Base-by-base conservation (phyloP, 2,329 filamentous ascomycete species). In the Ampelomyces quisqualis region DNA sequence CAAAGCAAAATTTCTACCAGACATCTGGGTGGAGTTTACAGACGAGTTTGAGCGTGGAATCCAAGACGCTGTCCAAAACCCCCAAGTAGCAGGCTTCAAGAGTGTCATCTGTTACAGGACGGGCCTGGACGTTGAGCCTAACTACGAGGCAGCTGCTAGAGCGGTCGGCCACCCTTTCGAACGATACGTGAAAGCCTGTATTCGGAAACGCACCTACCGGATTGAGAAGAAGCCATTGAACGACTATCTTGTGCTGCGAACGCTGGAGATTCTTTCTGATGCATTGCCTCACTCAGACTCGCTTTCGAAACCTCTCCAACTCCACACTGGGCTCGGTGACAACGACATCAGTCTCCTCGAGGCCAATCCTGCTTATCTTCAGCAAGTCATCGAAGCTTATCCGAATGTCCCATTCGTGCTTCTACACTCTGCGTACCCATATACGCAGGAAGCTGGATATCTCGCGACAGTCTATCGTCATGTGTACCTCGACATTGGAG, bases 301-400 rank as follows among this genome's bases (percentile, higher is more conserved):
- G 3, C 44, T 65, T 2, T 79, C 78, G 41, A 93, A 91, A 61
- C 86, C 88, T 0, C 72, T 94, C 9, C 88, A 94, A 58, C 86
- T 95, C 50, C 88, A 94, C 57, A 93, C 87, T 0, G 88, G 88
- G 0, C 74, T 93, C 0, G 88, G 88, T 1, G 88, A 93, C 58
- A 86, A 84, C 51, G 88, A 93, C 55, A 85, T 93, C 35, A 78
- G 75, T 4, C 71, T 94, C 18, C 71, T 80, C 2, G 78, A 77
- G 35, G 79, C 87, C 0, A 91, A 88, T 28, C 88, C 89, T 1
- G 80, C 86, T 0, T 82, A 86, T 53, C 70, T 95, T 17, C 87
- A 94, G 57, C 70, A 76, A 0, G 79, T 94, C 43, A 88, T 93
- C 51, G 77, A 82, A 26, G 71, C 76, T 14, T 90, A 86, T 52